Conservation (phyloP, 1,284 basidiomycete genomes). For the Boletus sp. region DNA sequence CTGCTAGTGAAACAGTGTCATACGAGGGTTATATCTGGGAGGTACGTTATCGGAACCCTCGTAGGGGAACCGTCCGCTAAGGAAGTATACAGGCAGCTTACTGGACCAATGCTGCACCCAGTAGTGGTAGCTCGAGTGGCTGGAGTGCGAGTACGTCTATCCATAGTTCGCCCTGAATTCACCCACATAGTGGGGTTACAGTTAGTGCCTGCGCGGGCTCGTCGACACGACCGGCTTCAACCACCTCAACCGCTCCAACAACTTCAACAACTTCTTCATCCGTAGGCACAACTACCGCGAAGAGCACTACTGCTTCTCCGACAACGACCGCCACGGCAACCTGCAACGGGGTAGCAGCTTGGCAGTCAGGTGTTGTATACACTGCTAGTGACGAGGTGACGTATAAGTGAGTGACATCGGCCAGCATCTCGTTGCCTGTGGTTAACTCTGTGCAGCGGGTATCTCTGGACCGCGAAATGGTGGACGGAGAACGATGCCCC, state of each 20-base stretch:
- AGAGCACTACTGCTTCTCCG: constrained; percentile 25
- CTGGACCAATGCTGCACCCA: constrained; percentile 51
- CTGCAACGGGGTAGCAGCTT: constrained; percentile 51
- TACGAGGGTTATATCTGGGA: constrained; percentile 65
- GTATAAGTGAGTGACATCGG: constrained; percentile 41
- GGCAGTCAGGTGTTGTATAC: constrained; percentile 45
- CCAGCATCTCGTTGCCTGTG: background rate
- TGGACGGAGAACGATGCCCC: constrained; percentile 58
- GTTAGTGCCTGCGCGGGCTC: constrained; percentile 48
- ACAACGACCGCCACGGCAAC: constrained; percentile 33
- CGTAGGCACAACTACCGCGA: constrained; percentile 5
- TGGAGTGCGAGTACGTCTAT: constrained; percentile 59
- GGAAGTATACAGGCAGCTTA: constrained; percentile 49
- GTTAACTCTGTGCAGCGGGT: constrained; percentile 35
- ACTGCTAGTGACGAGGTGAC: constrained; percentile 47
- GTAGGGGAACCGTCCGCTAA: background rate
- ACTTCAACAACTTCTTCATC: constrained; percentile 7
- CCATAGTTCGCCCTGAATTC: background rate
- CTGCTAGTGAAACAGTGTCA: constrained; percentile 48
- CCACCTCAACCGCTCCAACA: constrained; percentile 3
- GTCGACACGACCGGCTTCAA: constrained; percentile 19
- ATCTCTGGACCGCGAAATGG: constrained; percentile 56
- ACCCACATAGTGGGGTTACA: constrained; percentile 8
- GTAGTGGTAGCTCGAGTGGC: constrained; percentile 43
- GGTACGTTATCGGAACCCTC: constrained; percentile 32